Evolutionary conservation across 208 protist species (phyloP).

Genomic region (Zelonia costaricensis): DNA sequence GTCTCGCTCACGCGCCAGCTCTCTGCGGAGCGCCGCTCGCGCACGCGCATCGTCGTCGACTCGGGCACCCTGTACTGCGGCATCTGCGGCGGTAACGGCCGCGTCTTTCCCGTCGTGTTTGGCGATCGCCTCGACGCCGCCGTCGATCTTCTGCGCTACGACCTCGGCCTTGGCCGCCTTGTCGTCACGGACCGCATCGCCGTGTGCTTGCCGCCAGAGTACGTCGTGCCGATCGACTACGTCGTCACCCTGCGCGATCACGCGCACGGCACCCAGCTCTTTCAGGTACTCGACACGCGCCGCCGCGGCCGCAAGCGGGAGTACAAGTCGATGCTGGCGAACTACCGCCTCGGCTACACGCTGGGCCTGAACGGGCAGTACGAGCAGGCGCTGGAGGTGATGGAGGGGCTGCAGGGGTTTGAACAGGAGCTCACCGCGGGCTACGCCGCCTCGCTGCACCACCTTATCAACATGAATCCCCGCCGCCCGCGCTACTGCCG

Average conservation of each 20-base stretch:
- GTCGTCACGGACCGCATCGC: slow-evolving; percentile 34
- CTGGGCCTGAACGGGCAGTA: slow-evolving; percentile 24
- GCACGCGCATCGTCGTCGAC: no score
- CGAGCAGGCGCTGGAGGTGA: slow-evolving; percentile 15
- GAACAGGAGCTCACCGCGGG: slow-evolving; percentile 22
- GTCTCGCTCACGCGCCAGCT: no score
- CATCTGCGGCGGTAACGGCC: no score
- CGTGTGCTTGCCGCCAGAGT: slow-evolving; percentile 22
- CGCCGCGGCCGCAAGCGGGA: slow-evolving; percentile 10
- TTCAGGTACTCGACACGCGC: slow-evolving; percentile 29
- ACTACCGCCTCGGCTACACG: slow-evolving; percentile 30
- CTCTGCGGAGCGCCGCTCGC: no score
- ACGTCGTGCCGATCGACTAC: slow-evolving; percentile 35
- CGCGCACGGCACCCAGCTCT: slow-evolving; percentile 31
- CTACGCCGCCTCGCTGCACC: slow-evolving; percentile 9
- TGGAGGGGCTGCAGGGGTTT: slow-evolving; percentile 11
- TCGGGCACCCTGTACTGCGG: no score
- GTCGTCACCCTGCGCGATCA: slow-evolving; percentile 26
- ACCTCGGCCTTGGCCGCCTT: no score
- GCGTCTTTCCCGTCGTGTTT: no score
- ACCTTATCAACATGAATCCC: slow-evolving; percentile 14
- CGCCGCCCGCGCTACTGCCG: slow-evolving; percentile 13
- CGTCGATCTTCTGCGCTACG: no score
- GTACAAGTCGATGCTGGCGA: slow-evolving; percentile 7
- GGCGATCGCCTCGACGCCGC: no score